Evolutionary conservation across 768 basidiomycete species (phyloP).

Genomic region (Phaeolepiota aurea): DNA sequence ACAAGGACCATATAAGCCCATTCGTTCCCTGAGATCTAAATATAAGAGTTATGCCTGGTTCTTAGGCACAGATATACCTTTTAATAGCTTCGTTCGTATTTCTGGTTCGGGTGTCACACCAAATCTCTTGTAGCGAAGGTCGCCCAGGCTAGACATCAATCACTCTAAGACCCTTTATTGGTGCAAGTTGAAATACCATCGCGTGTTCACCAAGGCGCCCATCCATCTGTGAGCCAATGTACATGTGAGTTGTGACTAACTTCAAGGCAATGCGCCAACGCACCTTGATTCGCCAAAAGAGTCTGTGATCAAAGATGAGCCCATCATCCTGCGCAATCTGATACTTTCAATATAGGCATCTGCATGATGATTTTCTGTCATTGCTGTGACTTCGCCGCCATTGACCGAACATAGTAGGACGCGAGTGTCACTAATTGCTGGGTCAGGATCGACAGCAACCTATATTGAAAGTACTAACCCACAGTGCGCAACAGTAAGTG

Average conservation of each 20-base stretch:
- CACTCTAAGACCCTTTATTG: too few relatives aligned
- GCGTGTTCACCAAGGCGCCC: conserved; percentile 88
- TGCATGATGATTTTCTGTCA: conserved; percentile 96
- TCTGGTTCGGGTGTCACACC: conserved; percentile 94
- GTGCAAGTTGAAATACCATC: too few relatives aligned
- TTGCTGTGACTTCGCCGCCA: conserved; percentile 65
- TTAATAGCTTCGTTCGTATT: conserved; percentile 63
- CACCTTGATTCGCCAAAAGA: conserved; percentile 90
- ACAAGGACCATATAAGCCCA: conserved; percentile 85
- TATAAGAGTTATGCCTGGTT: background rate
- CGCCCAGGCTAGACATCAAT: conserved; percentile 74
- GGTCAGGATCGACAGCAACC: background rate
- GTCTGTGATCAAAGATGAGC: conserved; percentile 82
- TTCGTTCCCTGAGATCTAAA: conserved; percentile 45
- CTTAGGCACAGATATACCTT: conserved; percentile 40
- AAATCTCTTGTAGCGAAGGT: conserved; percentile 80
- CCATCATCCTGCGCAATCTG: conserved; percentile 83
- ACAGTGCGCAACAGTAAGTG: conserved; percentile 86
- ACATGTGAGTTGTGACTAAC: background rate
- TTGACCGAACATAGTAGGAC: conserved; percentile 73
- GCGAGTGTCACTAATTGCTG: conserved; percentile 66
- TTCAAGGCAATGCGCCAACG: conserved; percentile 10
- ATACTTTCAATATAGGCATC: conserved; percentile 82
- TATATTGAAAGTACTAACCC: conserved; percentile 43
- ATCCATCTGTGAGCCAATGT: conserved; percentile 63